Evolutionary conservation across 257 asterid species (phyloP).

Genomic region (Prunella vulgaris): DNA sequence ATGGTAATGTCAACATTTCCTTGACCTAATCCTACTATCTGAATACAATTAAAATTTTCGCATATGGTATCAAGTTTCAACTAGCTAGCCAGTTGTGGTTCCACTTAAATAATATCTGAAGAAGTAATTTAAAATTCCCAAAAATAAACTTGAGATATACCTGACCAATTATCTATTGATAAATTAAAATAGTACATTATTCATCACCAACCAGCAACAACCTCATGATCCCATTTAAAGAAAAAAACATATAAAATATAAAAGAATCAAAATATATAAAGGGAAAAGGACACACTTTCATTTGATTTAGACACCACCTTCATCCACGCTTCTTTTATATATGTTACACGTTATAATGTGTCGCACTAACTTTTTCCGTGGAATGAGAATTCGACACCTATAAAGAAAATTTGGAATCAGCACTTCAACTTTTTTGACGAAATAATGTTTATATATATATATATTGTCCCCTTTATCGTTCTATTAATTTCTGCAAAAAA

Average conservation of each 20-base stretch:
- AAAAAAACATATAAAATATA: neutral
- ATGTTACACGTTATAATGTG: conserved; percentile 33
- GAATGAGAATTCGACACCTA: conserved; percentile 46
- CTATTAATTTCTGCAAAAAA: neutral
- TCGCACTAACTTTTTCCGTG: conserved; percentile 34
- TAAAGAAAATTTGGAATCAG: conserved; percentile 30
- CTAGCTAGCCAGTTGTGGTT: neutral
- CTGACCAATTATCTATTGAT: neutral
- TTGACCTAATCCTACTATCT: neutral
- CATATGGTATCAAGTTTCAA: neutral
- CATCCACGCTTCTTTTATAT: conserved; percentile 8
- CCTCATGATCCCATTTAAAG: conserved; percentile 21
- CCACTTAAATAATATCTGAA: neutral
- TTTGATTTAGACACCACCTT: conserved; percentile 37
- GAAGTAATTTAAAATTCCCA: neutral
- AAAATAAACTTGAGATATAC: neutral
- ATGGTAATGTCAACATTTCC: neutral
- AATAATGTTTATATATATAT: conserved; percentile 8
- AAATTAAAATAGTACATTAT: conserved; percentile 7
- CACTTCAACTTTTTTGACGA: conserved; percentile 28
- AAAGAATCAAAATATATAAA: neutral
- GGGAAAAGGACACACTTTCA: conserved; percentile 17
- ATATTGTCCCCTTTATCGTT: neutral
- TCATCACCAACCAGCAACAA: conserved; percentile 8
- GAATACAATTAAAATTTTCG: neutral